phyloP scores from a whole-genome alignment of 2,329 filamentous ascomycete species.

The Curvularia eragrostidis region DNA sequence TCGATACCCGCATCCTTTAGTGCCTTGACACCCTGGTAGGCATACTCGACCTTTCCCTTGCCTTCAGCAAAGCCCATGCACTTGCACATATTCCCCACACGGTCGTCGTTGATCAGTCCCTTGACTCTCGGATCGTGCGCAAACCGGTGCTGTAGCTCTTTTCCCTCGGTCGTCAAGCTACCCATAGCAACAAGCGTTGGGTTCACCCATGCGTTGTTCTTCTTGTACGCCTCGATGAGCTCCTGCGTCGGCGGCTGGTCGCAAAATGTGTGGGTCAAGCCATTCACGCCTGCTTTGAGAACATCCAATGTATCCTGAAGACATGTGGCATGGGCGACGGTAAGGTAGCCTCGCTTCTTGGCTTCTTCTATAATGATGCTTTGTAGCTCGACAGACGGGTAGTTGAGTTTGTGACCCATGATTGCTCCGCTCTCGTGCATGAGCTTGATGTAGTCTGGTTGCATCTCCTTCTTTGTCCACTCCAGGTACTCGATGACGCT shows the following conservation, averaged over 20 bases:
- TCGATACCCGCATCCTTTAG: slow-evolving; percentile 51
- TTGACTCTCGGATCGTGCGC: slow-evolving; percentile 51
- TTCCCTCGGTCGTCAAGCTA: slow-evolving; percentile 51
- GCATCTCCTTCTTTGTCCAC: slow-evolving; percentile 49
- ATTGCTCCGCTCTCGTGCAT: slow-evolving; percentile 58
- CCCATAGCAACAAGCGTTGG: slow-evolving; percentile 53
- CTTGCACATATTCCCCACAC: slow-evolving; percentile 47
- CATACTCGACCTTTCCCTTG: slow-evolving; percentile 48
- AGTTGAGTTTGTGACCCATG: slow-evolving; percentile 47
- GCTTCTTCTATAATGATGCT: slow-evolving; percentile 53
- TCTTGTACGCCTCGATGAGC: slow-evolving; percentile 53
- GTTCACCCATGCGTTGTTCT: slow-evolving; percentile 53
- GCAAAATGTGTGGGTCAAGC: slow-evolving; percentile 54
- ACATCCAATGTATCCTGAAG: slow-evolving; percentile 53
- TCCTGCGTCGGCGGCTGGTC: slow-evolving; percentile 50
- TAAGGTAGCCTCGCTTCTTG: slow-evolving; percentile 45
- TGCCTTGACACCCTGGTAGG: slow-evolving; percentile 52
- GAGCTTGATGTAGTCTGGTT: slow-evolving; percentile 59
- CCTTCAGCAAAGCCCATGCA: slow-evolving; percentile 51
- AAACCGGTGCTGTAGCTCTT: slow-evolving; percentile 48
- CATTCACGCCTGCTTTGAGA: slow-evolving; percentile 52
- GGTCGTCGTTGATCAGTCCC: slow-evolving; percentile 44
- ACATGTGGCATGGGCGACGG: slow-evolving; percentile 52
- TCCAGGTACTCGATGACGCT: slow-evolving; percentile 54
- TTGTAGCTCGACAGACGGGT: slow-evolving; percentile 56